Base-by-base conservation (phyloP, 352 stramenopile genomes). In the Phytophthora uliginosa region DNA sequence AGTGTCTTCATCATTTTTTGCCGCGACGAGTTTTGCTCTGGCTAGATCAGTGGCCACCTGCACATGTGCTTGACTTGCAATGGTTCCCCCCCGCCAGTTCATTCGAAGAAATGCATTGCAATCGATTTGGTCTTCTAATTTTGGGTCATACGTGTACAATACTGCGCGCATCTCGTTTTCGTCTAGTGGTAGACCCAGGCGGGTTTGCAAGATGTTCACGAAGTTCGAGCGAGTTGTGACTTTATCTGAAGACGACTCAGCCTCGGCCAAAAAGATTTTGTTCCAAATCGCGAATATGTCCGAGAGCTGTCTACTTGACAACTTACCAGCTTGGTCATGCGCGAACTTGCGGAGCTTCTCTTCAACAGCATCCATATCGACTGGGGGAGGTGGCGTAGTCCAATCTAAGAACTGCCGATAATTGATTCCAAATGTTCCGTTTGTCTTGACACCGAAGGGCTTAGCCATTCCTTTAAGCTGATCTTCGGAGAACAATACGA, bases 351-450 rank as follows among this genome's bases (percentile, higher is more conserved):
- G 85, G 9, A 93, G 71, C 42, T 90, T 91, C 24, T 66, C 48
- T 42, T 92, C 85, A 15, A 92, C 64, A 15, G 65, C 66, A 26
- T 82, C 75, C 20, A 92, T 81, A 28, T 82, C 73, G 8, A 78
- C 56, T 22, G 73, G 36, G 17, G 73, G 58, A 55, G 20, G 64
- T 18, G 81, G 85, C 7, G 80, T 90, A 36, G 82, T 85, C 88
- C 88, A 95, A 59, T 93, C 81, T 33, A 95, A 59, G 24, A 93
- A 92, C 40, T 89, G 75, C 4, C 74, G 74, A 54, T 92, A 93
- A 36, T 93, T 89, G 31, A 95, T 82, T 2, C 80, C 84, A 62
- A 90, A 92, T 4, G 65, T 40, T 0, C 76, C 77, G 15, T 77
- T 73, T n/a, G 69, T 42, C 40, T 91, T 90, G 7, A 71, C 63